A percentile compares a stretch with the other conserved stretches of the same genome.
phyloP scores from a whole-genome alignment of 306 rosid genomes.

The Delonix regia region DNA sequence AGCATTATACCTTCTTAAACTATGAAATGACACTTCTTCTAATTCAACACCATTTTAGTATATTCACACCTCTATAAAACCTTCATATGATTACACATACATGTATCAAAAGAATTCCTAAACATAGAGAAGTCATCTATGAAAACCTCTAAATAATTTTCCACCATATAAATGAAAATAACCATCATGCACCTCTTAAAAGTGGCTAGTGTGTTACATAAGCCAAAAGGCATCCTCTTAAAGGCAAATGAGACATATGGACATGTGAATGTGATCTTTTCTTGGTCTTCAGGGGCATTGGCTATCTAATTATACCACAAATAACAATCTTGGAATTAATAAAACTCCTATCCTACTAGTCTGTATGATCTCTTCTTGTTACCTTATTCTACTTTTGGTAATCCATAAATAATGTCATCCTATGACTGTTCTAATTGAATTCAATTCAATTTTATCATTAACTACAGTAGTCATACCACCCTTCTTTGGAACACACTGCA shows the following conservation, averaged over 20 bases:
- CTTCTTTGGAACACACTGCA: too few species aligned
- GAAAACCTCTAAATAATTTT: not conserved
- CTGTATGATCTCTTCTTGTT: too few species aligned
- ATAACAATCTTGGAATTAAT: not conserved
- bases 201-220: not conserved
- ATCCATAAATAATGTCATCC: too few species aligned
- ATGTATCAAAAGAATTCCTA: not conserved
- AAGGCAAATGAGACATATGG: not conserved
- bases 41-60: not conserved
- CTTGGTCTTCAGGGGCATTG: not conserved
- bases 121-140: not conserved
- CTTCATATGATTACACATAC: not conserved
- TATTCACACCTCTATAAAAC: not conserved
- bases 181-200: not conserved
- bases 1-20: not conserved
- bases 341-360: fast-evolving
- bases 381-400: too few species aligned
- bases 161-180: not conserved
- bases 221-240: not conserved
- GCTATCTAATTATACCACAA: not conserved
- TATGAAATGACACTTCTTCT: not conserved
- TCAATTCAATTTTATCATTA: too few species aligned
- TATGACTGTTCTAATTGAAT: too few species aligned
- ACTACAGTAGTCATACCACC: too few species aligned
- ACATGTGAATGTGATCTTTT: not conserved